phyloP scores from a whole-genome alignment of 139 green algal genomes.

The Picochlorum sp. region DNA sequence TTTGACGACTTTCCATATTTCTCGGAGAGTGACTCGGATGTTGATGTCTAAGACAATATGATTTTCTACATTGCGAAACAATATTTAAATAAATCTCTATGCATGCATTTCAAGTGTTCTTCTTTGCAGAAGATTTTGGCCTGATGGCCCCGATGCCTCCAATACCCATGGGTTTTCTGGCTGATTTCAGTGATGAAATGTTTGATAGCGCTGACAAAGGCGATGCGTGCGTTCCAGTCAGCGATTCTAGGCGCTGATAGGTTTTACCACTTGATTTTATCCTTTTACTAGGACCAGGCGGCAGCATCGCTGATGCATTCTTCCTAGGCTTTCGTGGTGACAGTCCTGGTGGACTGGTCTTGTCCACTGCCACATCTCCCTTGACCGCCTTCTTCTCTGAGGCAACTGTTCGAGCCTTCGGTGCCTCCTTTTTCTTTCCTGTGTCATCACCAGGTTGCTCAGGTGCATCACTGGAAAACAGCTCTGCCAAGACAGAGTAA shows the following conservation, averaged over 20 bases:
- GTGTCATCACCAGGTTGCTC: not conserved
- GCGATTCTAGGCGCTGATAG: not conserved
- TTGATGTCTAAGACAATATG: not conserved
- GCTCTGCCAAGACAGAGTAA: conserved; percentile 60
- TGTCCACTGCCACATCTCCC: not conserved
- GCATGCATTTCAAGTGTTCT: not conserved
- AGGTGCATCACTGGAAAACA: conserved; percentile 43
- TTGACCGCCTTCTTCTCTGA: not conserved
- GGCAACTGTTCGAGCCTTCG: not conserved
- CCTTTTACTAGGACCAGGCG: not conserved
- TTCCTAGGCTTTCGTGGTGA: not conserved
- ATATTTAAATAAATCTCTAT: too few relatives aligned
- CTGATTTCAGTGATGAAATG: not conserved
- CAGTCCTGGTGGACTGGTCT: not conserved
- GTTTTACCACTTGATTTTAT: not conserved
- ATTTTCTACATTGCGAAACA: too few relatives aligned
- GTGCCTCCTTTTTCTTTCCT: not conserved
- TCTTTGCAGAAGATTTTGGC: not conserved
- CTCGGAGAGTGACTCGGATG: not conserved
- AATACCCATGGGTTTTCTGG: not conserved
- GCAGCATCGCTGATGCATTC: not conserved
- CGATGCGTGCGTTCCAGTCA: not conserved
- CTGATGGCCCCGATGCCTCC: not conserved
- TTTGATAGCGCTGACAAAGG: conserved; percentile 1
- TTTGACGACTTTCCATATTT: not conserved